These are phyloP conservation scores for Rutstroemia sp. DNA, from an alignment of 2,329 filamentous ascomycete species.

Conservation along the genomic window DNA sequence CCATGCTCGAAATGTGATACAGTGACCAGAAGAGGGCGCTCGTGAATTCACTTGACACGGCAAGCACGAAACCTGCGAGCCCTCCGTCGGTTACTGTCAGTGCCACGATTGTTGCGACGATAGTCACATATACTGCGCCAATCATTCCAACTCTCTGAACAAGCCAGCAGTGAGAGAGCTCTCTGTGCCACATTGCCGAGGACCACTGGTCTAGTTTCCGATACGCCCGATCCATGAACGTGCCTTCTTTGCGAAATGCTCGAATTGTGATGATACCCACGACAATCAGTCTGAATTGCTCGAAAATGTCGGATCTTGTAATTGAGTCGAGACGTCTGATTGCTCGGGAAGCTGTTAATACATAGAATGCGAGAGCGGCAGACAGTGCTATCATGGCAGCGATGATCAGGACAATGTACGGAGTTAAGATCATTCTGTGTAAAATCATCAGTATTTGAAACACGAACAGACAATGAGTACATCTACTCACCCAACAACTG, in stretches of 20 bases:
- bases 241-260: constrained; percentile 59
- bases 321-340: constrained; percentile 70
- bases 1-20: constrained; percentile 57
- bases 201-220: constrained; percentile 57
- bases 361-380: constrained; percentile 9
- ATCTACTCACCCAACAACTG: constrained; percentile 42
- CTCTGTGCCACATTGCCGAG: constrained; percentile 59
- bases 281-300: constrained; percentile 59
- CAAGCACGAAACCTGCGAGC: constrained; percentile 65
- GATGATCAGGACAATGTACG: constrained; percentile 46
- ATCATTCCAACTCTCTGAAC: constrained; percentile 37
- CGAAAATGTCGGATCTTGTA: constrained; percentile 69
- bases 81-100: constrained; percentile 55
- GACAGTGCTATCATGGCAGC: neutral
- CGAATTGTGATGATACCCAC: constrained; percentile 67
- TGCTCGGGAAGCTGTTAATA: constrained; percentile 57
- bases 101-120: constrained; percentile 59
- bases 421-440: constrained; percentile 41
- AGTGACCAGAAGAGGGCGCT: constrained; percentile 56
- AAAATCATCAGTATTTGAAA: neutral
- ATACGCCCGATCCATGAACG: constrained; percentile 63
- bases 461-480: neutral
- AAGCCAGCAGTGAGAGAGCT: constrained; percentile 11
- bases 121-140: constrained; percentile 57
- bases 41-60: constrained; percentile 64